Conservation (phyloP, 73 alveolate species). For the Paramecium primaurelia region DNA sequence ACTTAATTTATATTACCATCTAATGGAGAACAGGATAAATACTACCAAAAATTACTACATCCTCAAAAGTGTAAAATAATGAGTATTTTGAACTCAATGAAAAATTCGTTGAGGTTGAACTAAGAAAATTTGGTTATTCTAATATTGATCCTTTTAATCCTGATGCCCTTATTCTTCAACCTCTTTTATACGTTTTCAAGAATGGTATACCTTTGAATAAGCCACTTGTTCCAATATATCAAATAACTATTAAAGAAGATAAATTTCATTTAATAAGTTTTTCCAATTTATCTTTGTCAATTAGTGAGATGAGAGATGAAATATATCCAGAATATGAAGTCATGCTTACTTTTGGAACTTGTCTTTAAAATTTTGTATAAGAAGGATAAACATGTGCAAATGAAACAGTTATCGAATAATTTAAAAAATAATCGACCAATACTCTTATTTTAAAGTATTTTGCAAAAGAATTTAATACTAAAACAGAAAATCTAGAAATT, state of each 20-base stretch:
- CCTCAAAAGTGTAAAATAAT: not conserved
- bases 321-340: not conserved
- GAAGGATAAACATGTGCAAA: not conserved
- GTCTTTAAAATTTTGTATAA: not conserved
- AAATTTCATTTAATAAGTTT: not conserved
- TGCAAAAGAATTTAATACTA: not conserved
- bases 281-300: not conserved
- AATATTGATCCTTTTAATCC: constrained; percentile 12
- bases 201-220: not conserved
- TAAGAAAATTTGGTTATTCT: not conserved
- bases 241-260: not conserved
- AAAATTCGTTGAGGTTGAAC: not conserved
- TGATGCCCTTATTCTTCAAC: not conserved
- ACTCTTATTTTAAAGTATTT: not conserved
- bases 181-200: not conserved
- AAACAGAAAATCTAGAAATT: not conserved
- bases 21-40: not conserved
- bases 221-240: not conserved
- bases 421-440: not conserved
- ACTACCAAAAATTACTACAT: not conserved
- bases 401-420: not conserved
- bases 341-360: not conserved
- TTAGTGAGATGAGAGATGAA: not conserved
- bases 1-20: not conserved
- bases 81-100: not conserved